These are phyloP conservation scores for Taphrina sp. DNA, from an alignment of 1,139 yeast genomes.

Conservation along the genomic window DNA sequence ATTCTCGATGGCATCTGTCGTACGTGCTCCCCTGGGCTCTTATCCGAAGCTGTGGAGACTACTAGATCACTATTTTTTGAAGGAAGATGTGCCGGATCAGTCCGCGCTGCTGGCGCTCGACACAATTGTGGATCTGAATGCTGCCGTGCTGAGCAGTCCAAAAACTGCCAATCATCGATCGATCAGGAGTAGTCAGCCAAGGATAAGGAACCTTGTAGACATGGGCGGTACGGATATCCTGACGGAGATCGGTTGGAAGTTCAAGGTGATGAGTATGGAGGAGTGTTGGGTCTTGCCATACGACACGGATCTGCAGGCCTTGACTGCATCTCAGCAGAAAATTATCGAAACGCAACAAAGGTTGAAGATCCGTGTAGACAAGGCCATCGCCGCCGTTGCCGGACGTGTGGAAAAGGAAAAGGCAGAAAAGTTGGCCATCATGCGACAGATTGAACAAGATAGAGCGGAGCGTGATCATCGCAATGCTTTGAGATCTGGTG, in stretches of 20 bases:
- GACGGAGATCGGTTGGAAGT: constrained; percentile 24
- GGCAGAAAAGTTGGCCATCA: constrained; percentile 21
- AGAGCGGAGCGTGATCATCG: constrained; percentile 16
- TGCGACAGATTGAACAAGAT: constrained; percentile 30
- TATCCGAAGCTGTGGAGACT: constrained; percentile 28
- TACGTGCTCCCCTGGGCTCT: constrained; percentile 18
- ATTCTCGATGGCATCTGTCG: no score
- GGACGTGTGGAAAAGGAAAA: constrained; percentile 14
- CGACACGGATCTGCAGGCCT: constrained; percentile 14
- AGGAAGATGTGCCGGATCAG: constrained; percentile 26
- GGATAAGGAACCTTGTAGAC: constrained; percentile 14
- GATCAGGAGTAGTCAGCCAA: constrained; percentile 20
- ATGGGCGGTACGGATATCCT: constrained; percentile 27
- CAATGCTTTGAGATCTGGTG: constrained; percentile 23
- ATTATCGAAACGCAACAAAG: constrained; percentile 14
- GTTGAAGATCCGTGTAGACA: constrained; percentile 2
- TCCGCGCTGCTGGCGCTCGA: constrained; percentile 27
- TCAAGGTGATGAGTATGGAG: constrained; percentile 25
- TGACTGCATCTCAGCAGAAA: constrained; percentile 2
- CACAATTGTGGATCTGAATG: constrained; percentile 22
- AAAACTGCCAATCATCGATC: constrained; percentile 18
- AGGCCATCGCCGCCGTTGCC: constrained; percentile 6
- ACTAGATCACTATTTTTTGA: constrained; percentile 27
- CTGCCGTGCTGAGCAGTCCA: constrained; percentile 4
- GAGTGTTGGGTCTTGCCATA: constrained; percentile 28